Evolutionary conservation across 2,329 filamentous ascomycete species (phyloP).

Genomic region (Myriangium duriaei): DNA sequence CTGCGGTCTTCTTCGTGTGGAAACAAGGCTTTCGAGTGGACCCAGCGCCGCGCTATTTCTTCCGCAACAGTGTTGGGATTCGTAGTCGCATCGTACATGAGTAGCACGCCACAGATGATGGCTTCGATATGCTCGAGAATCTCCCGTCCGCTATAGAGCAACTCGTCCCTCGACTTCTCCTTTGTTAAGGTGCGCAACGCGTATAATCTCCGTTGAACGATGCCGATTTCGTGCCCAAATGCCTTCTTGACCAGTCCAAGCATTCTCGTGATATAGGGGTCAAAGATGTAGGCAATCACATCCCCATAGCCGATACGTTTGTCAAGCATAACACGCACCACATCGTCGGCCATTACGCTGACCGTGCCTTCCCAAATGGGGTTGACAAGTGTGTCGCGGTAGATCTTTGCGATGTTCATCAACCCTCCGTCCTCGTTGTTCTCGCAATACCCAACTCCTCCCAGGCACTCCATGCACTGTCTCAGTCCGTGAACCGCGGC

Average conservation of each 20-base stretch:
- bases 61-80: neutral
- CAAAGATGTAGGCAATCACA: neutral
- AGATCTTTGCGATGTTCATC: conserved; percentile 53
- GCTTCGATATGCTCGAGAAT: neutral
- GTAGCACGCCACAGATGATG: neutral
- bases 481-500: conserved; percentile 38
- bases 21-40: neutral
- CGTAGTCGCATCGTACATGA: neutral
- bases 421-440: conserved; percentile 42
- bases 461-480: conserved; percentile 51
- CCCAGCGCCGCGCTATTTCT: neutral
- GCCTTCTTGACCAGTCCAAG: neutral
- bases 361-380: conserved; percentile 65
- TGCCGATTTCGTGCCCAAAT: neutral
- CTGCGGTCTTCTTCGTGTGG: neutral
- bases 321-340: conserved; percentile 31
- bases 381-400: conserved; percentile 51
- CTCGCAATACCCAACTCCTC: conserved; percentile 54
- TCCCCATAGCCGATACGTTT: neutral
- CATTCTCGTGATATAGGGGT: neutral
- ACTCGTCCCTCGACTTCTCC: neutral
- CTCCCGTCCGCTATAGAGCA: neutral
- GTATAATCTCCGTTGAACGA: neutral
- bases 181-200: neutral
- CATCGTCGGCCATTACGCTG: conserved; percentile 50